Conservation (phyloP, 2,329 filamentous ascomycete genomes). For the Biscogniauxia mediterranea region DNA sequence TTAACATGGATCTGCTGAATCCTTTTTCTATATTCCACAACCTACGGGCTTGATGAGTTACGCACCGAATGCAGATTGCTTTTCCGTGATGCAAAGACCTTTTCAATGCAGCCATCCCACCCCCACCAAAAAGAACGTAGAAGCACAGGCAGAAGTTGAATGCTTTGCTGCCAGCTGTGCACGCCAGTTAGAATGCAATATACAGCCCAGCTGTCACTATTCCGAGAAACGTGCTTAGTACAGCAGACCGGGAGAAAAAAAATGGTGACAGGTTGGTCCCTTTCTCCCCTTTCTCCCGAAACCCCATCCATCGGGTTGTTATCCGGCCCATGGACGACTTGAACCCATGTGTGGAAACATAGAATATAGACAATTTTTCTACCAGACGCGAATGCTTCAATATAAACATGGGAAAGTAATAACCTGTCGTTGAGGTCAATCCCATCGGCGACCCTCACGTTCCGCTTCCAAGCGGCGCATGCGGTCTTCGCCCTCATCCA, state of each 20-base stretch:
- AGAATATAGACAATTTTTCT: background rate
- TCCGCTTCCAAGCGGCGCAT: slow-evolving; percentile 58
- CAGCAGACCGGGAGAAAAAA: background rate
- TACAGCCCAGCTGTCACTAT: background rate
- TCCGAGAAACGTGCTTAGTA: background rate
- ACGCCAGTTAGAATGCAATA: background rate
- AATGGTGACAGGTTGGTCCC: background rate
- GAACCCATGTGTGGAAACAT: background rate
- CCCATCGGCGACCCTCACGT: slow-evolving; percentile 54
- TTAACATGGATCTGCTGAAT: background rate
- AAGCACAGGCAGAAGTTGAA: background rate
- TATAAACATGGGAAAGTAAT: slow-evolving; percentile 1
- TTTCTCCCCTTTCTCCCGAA: background rate
- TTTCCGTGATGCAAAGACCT: background rate
- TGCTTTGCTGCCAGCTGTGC: background rate
- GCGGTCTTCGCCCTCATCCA: slow-evolving; percentile 51
- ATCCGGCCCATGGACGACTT: background rate
- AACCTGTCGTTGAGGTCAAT: slow-evolving; percentile 28
- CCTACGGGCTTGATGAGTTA: background rate
- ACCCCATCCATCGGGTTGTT: background rate
- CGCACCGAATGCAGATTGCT: background rate
- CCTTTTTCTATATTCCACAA: background rate
- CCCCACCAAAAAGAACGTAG: background rate
- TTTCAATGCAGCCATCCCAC: background rate
- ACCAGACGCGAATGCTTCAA: background rate